phyloP scores from a whole-genome alignment of 2,329 filamentous ascomycete genomes.

The Cytospora piceae region DNA sequence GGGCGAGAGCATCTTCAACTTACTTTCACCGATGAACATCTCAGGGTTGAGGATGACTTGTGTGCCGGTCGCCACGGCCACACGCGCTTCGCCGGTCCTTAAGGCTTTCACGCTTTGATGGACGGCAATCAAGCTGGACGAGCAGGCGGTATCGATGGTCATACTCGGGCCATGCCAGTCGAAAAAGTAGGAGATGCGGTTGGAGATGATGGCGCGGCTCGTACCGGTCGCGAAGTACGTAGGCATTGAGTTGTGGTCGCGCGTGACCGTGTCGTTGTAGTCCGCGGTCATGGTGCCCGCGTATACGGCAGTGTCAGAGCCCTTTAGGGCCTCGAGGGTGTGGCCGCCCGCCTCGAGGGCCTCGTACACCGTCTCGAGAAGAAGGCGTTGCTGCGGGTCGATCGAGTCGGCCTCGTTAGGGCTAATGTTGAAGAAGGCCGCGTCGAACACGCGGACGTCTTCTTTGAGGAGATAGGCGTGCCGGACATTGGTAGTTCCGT shows the following conservation, averaged over 20 bases:
- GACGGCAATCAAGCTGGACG: conserved; percentile 44
- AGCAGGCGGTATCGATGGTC: conserved; percentile 51
- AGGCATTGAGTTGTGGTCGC: conserved; percentile 31
- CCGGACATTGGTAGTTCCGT: conserved; percentile 36
- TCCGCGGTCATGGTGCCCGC: conserved; percentile 36
- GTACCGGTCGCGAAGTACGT: conserved; percentile 42
- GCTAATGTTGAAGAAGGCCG: conserved; percentile 37
- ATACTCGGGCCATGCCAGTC: conserved; percentile 46
- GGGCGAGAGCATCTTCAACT: conserved; percentile 45
- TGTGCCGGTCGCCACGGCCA: conserved; percentile 41
- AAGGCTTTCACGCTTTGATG: conserved; percentile 44
- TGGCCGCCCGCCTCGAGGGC: conserved; percentile 33
- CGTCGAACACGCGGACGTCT: conserved; percentile 27
- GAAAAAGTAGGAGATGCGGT: conserved; percentile 46
- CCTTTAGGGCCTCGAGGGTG: conserved; percentile 30
- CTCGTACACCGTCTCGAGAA: conserved; percentile 35
- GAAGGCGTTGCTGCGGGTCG: conserved; percentile 28
- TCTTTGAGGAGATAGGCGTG: conserved; percentile 32
- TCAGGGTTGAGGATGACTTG: conserved; percentile 41
- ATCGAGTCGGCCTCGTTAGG: conserved; percentile 34
- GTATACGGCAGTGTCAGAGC: conserved; percentile 38
- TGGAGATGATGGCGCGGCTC: conserved; percentile 39
- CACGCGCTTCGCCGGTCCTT: conserved; percentile 36
- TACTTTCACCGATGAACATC: conserved; percentile 41
- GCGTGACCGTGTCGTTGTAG: conserved; percentile 31